Evolutionary conservation across 495 filamentous ascomycete species (phyloP).

Genomic region (Trichoderma erinaceum): DNA sequence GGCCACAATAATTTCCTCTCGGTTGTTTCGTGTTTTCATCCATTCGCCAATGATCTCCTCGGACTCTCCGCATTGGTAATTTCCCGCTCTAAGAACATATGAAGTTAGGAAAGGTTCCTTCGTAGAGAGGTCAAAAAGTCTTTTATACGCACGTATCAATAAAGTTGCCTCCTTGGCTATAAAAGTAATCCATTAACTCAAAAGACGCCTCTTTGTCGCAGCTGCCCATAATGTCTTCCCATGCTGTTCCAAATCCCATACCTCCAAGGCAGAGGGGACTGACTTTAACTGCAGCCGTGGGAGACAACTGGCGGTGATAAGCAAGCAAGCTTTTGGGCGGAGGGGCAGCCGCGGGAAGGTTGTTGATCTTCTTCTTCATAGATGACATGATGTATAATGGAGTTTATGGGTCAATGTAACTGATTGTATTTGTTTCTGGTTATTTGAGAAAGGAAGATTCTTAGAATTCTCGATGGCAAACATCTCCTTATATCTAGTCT

Average conservation of each 20-base stretch:
- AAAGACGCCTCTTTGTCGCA: slow-evolving; percentile 27
- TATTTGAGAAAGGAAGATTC: neutral
- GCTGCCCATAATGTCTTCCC: slow-evolving; percentile 25
- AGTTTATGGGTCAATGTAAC: neutral
- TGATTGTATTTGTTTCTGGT: neutral
- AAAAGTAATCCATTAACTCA: slow-evolving; percentile 52
- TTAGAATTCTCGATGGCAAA: neutral
- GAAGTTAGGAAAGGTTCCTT: neutral
- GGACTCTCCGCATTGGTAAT: slow-evolving; percentile 56
- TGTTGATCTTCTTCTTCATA: slow-evolving; percentile 14
- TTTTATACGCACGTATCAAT: slow-evolving; percentile 45
- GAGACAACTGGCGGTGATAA: slow-evolving; percentile 54
- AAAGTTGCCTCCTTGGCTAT: slow-evolving; percentile 57
- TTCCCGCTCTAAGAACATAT: slow-evolving; percentile 33
- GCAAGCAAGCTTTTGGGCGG: slow-evolving; percentile 44
- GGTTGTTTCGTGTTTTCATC: slow-evolving; percentile 45
- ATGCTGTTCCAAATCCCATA: slow-evolving; percentile 58
- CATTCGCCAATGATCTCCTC: slow-evolving; percentile 65
- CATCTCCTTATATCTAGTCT: neutral
- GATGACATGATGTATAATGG: neutral
- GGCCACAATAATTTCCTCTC: slow-evolving; percentile 58
- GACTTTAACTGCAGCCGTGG: slow-evolving; percentile 51
- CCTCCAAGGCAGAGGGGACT: slow-evolving; percentile 56
- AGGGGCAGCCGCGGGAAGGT: slow-evolving; percentile 23
- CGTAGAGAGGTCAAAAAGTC: neutral